Percentiles rank a stretch among this genome's conserved stretches.
phyloP scores from a whole-genome alignment of 768 basidiomycete species.

The Macrolepiota fuliginosa region DNA sequence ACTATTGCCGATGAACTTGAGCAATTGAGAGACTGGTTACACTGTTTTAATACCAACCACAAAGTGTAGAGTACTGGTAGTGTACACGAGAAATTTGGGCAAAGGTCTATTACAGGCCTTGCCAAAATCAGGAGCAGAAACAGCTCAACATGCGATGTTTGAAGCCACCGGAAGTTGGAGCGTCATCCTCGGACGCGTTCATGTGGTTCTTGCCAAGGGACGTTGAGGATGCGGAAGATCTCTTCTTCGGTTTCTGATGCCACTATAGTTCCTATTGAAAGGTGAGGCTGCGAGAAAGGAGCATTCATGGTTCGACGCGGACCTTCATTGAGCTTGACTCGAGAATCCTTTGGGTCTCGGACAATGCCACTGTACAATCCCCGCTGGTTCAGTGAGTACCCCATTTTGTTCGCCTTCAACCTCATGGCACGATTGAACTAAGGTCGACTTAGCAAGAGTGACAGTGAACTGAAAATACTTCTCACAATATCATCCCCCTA shows the following conservation, averaged over 20 bases:
- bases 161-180: not conserved
- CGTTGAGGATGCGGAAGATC: slow-evolving; percentile 74
- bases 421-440: slow-evolving; percentile 94
- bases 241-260: slow-evolving; percentile 86
- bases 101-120: not conserved
- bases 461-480: not conserved
- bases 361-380: slow-evolving; percentile 75
- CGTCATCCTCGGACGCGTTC: slow-evolving; percentile 55
- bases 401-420: slow-evolving; percentile 75
- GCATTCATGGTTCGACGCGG: not conserved
- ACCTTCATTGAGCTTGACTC: slow-evolving; percentile 63
- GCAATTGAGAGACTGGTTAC: not conserved
- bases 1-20: not conserved
- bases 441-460: not conserved
- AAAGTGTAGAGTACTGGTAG: not conserved
- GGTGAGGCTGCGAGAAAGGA: not conserved
- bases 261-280: slow-evolving; percentile 53
- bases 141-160: not conserved
- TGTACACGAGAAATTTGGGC: not conserved
- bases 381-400: slow-evolving; percentile 85
- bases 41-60: not conserved
- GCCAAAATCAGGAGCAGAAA: not conserved
- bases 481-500: slow-evolving; percentile 86
- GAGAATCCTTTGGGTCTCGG: slow-evolving; percentile 62
- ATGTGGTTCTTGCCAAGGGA: slow-evolving; percentile 83